These are phyloP conservation scores for Fusarium kyushuense DNA, from an alignment of 2,329 filamentous ascomycete species.

Conservation along the genomic window DNA sequence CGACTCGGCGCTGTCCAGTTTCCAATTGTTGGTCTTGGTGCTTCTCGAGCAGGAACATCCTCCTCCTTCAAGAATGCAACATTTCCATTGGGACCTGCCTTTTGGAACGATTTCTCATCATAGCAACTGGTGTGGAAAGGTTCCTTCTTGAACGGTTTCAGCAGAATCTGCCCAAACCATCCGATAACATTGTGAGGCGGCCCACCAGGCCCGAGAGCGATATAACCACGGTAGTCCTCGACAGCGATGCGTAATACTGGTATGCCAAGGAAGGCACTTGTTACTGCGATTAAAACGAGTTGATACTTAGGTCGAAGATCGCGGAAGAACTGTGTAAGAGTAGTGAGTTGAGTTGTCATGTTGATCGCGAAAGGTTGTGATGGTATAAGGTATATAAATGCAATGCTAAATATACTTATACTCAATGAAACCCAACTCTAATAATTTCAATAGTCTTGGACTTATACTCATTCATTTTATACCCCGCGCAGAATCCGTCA, in stretches of 20 bases:
- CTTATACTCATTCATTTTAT: background rate
- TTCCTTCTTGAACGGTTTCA: constrained; percentile 31
- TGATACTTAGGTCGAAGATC: background rate
- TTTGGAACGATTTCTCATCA: background rate
- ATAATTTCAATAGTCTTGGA: background rate
- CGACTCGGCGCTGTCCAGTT: constrained; percentile 36
- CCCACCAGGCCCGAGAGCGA: constrained; percentile 31
- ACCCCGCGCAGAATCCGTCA: background rate
- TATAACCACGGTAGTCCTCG: constrained; percentile 28
- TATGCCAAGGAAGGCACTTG: constrained; percentile 9
- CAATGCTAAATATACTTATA: background rate
- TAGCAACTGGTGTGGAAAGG: constrained; percentile 23
- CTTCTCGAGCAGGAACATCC: constrained; percentile 26
- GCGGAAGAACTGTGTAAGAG: constrained; percentile 1
- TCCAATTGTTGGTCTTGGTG: constrained; percentile 24
- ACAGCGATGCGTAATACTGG: constrained; percentile 22
- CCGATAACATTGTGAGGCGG: constrained; percentile 27
- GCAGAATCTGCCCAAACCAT: constrained; percentile 27
- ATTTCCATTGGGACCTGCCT: constrained; percentile 22
- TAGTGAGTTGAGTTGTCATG: constrained; percentile 26
- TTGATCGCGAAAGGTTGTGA: background rate
- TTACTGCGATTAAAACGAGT: constrained; percentile 12
- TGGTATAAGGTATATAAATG: background rate
- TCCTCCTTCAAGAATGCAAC: constrained; percentile 22
- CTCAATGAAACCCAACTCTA: background rate